These are phyloP conservation scores for Solanum chilense DNA, from an alignment of 257 asterid genomes.

Conservation along the genomic window DNA sequence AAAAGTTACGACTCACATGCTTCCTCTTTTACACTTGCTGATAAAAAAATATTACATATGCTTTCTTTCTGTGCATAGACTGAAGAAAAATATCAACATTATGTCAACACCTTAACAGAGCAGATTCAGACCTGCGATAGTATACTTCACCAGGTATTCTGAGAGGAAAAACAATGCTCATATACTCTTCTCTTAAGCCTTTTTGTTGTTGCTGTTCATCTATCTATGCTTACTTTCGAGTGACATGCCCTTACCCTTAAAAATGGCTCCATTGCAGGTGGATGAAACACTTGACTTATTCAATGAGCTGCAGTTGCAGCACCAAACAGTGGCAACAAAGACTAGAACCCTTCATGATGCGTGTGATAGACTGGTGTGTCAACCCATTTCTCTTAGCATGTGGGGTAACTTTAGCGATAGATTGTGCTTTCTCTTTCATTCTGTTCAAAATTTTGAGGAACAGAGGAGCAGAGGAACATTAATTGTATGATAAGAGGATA, in stretches of 20 bases:
- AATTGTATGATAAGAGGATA: neutral
- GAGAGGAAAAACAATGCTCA: neutral
- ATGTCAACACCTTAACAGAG: conserved; percentile 81
- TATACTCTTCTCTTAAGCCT: neutral
- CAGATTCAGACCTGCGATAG: conserved; percentile 88
- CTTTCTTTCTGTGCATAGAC: conserved; percentile 36
- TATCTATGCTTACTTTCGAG: neutral
- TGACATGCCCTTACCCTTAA: neutral
- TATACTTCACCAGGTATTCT: conserved; percentile 67
- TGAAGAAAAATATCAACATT: conserved; percentile 97
- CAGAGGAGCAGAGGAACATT: neutral
- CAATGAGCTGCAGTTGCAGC: conserved; percentile 89
- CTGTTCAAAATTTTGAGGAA: neutral
- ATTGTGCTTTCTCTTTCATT: neutral
- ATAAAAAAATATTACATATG: neutral
- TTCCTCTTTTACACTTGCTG: neutral
- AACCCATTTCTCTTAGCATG: conserved; percentile 7
- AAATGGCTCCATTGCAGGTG: conserved; percentile 47
- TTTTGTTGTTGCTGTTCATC: neutral
- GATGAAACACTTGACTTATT: conserved; percentile 94
- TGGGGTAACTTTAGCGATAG: neutral
- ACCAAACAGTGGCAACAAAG: conserved; percentile 94
- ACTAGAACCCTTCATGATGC: conserved; percentile 99
- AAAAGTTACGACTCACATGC: neutral
- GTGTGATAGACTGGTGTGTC: conserved; percentile 83